Base-by-base conservation (phyloP, 768 basidiomycete species). In the Lactarius quietus region DNA sequence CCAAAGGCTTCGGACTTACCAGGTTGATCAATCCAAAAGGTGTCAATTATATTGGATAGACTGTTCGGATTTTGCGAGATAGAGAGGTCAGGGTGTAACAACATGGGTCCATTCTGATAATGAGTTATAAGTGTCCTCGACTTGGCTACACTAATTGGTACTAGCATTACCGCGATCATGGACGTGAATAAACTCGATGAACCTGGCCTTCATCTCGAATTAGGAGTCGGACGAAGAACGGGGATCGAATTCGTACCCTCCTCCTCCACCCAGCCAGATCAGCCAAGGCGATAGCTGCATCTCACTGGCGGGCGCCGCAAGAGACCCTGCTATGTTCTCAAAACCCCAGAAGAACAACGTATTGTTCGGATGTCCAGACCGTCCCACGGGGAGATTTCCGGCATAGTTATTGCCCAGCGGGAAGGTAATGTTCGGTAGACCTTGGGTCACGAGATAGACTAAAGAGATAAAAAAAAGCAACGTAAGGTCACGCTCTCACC, bases 1-100 rank as follows among this genome's bases (percentile, higher is more conserved):
- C 18, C 20, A 54, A 51, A 39, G 56, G 1, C 20, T 51, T 26
- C 48, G 15, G 29, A 6, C 59, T 18, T 7, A 39, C n/a, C 88
- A 56, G 88, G 89, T 62, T 90, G 86, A 70, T 91, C 90, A 57
- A 91, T 77, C 87, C 86, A 90, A 41, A 90, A 80, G 67, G 82
- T 84, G 73, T 91, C 89, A 1, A 85, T 82, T 26, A 88, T 72
- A 28, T 75, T 80, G 64, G 81, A 77, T 85, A 87, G 89, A 68
- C 83, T 81, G 72, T 84, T 80, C 3, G 79, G 71, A 68, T 90
- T 90, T 15, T 78, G 70, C 20, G 75, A 76, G 3, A 82, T 72
- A 10, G 77, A 79, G 63, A 83, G 84, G 69, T 89, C 76, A 62
- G 74, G 73, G 15, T 79, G 77, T 54, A 91, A 78, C 3, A 79